Percentiles rank a stretch among this genome's conserved stretches.
These are phyloP conservation scores for Malania oleifera DNA, from an alignment of 164 flowering plant genomes.

Conservation along the genomic window DNA sequence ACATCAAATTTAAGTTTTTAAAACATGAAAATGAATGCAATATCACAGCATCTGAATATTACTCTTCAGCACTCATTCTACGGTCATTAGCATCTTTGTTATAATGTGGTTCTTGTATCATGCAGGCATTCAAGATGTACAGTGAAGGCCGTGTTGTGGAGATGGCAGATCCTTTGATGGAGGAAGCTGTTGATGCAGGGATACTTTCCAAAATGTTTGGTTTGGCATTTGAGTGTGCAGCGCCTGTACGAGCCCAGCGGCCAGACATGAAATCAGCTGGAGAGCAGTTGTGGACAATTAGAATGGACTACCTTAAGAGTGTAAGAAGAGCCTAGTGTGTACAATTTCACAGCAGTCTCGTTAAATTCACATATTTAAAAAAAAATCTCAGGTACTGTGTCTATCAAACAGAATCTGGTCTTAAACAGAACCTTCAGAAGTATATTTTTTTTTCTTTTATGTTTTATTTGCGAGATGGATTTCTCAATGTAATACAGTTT, in stretches of 20 bases:
- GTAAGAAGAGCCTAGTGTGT: constrained; percentile 20
- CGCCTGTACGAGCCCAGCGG: constrained; percentile 69
- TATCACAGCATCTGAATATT: no score
- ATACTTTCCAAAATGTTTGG: constrained; percentile 51
- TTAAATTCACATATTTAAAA: no score
- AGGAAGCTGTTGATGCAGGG: constrained; percentile 41
- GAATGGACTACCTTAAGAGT: constrained; percentile 58
- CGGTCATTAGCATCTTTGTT: not conserved
- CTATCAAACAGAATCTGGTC: no score
- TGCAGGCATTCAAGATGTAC: constrained; percentile 68
- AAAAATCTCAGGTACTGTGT: no score
- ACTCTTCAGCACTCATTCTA: no score
- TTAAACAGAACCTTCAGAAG: no score
- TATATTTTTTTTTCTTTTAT: no score
- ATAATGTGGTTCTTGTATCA: not conserved
- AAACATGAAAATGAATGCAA: no score
- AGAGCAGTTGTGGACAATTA: constrained; percentile 80
- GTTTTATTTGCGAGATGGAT: no score
- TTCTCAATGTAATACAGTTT: no score
- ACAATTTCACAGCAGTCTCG: no score
- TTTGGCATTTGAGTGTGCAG: constrained; percentile 83
- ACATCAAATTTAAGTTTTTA: no score
- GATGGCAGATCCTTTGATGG: constrained; percentile 65
- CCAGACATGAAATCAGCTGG: constrained; percentile 89
- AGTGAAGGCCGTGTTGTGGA: constrained; percentile 46